Percentiles rank a stretch among this genome's conserved stretches.
These are phyloP conservation scores for Fremontodendron californicum DNA, from an alignment of 345 rosid genomes.

Conservation along the genomic window DNA sequence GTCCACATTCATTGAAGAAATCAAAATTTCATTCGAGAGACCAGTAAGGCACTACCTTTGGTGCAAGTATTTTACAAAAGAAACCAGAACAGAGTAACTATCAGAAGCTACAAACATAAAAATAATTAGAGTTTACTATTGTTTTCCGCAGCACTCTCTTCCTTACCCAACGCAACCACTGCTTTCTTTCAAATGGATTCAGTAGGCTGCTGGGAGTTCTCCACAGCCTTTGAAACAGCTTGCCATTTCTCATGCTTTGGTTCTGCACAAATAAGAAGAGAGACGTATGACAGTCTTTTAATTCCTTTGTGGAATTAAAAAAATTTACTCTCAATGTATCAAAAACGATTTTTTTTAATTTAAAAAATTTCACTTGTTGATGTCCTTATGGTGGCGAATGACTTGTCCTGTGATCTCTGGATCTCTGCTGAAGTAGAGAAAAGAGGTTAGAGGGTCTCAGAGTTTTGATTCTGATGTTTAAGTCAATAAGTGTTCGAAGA, in stretches of 20 bases:
- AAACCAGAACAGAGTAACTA: background rate
- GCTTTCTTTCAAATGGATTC: conserved; percentile 80
- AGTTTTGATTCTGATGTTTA: no score
- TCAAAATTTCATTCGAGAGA: background rate
- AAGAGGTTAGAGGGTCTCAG: no score
- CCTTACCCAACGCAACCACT: conserved; percentile 65
- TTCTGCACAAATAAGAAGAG: no score
- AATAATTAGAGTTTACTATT: conserved; percentile 32
- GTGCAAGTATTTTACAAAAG: background rate
- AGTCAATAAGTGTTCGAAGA: no score
- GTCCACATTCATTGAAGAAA: background rate
- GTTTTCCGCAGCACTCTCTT: conserved; percentile 61
- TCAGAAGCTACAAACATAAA: conserved; percentile 5
- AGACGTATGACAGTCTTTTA: no score
- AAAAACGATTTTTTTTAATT: no score
- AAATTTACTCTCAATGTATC: no score
- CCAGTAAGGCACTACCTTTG: background rate
- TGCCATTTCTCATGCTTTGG: conserved; percentile 95
- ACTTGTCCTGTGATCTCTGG: no score
- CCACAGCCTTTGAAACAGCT: conserved; percentile 70
- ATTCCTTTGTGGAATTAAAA: no score
- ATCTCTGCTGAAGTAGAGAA: no score
- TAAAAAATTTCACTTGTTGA: no score
- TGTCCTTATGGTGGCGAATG: no score
- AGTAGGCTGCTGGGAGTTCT: conserved; percentile 79